phyloP scores from a whole-genome alignment of 768 basidiomycete species.

The Porpolomopsis calyptriformis region DNA sequence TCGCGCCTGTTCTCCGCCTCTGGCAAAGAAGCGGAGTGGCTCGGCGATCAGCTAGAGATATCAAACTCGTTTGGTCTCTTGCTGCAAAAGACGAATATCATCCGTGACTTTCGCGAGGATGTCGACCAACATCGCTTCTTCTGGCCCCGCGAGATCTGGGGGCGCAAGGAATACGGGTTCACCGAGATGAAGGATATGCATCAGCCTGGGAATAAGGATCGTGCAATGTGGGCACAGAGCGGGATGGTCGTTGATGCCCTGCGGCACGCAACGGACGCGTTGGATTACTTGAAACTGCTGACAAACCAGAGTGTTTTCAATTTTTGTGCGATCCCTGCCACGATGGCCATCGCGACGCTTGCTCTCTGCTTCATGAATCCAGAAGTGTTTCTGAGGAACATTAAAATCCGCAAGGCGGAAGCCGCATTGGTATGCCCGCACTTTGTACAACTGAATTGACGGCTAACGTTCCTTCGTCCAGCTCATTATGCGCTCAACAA shows the following conservation, averaged over 20 bases:
- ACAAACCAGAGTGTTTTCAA: slow-evolving; percentile 91
- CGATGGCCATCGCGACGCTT: slow-evolving; percentile 94
- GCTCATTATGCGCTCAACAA: slow-evolving; percentile 89
- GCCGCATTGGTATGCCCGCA: slow-evolving; percentile 59
- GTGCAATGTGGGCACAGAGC: slow-evolving; percentile 73
- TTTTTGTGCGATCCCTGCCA: slow-evolving; percentile 88
- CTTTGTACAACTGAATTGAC: not conserved
- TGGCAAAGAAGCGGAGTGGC: slow-evolving; percentile 63
- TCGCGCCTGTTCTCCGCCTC: slow-evolving; percentile 82
- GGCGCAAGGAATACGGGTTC: slow-evolving; percentile 51
- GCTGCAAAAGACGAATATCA: slow-evolving; percentile 97
- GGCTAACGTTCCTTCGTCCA: slow-evolving; percentile 20
- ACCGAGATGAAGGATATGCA: slow-evolving; percentile 60
- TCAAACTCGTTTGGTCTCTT: slow-evolving; percentile 93
- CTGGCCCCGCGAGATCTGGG: slow-evolving; percentile 95
- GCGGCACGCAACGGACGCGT: slow-evolving; percentile 68
- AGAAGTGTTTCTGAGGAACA: slow-evolving; percentile 71
- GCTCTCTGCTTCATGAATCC: slow-evolving; percentile 90
- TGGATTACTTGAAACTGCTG: slow-evolving; percentile 83
- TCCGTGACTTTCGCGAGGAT: slow-evolving; percentile 91
- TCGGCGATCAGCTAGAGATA: slow-evolving; percentile 75
- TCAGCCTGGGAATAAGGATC: slow-evolving; percentile 42
- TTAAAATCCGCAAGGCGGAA: slow-evolving; percentile 91
- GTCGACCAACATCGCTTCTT: slow-evolving; percentile 74
- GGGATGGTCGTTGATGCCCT: slow-evolving; percentile 86